Base-by-base conservation (phyloP, 2,329 filamentous ascomycete species). In the Albifimbria verrucaria region DNA sequence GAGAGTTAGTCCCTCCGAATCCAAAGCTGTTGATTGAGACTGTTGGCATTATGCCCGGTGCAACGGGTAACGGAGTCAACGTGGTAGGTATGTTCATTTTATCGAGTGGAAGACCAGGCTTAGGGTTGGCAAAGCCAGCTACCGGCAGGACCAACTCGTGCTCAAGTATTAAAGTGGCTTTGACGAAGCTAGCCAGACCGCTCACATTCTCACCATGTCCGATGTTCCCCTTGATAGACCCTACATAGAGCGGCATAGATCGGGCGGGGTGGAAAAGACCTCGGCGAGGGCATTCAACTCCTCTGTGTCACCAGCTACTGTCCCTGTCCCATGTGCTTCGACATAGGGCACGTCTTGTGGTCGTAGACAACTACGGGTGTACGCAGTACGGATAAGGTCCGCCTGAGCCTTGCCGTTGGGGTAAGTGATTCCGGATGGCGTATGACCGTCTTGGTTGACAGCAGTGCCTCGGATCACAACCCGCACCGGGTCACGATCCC, bases 381-480 rank as follows among this genome's bases (percentile, higher is more conserved):
- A 77, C 0, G 69, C 67, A 1, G 65, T 61, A 28, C 68, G 59
- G 20, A 76, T 77, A 3, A 75, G 61, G 2, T 58, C 58, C 28
- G 63, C 66, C 64, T 85, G 82, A 1, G 79, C 77, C 1, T 69
- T 65, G 0, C 68, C 72, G 48, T 69, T 83, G 0, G 84, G 84
- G 64, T 80, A 76, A 0, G 82, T 82, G 48, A 87, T 77, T 2
- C 80, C 81, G n/a, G n/a, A n/a, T n/a, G n/a, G n/a, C n/a, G n/a
- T n/a, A n/a, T n/a, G n/a, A 2, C 83, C 84, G 59, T 87, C 82
- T 55, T 79, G 76, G 59, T 83, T 83, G 46, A 77, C 68, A 2
- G 74, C 78, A 4, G 73, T 78, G 17, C 72, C 76, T 25, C 70
- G 69, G 48, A 85, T 79, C 26, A 82, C 69, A 12, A 77, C 77